Base-by-base conservation (phyloP, 2,329 filamentous ascomycete genomes). In the Leptoxyphium fumago region DNA sequence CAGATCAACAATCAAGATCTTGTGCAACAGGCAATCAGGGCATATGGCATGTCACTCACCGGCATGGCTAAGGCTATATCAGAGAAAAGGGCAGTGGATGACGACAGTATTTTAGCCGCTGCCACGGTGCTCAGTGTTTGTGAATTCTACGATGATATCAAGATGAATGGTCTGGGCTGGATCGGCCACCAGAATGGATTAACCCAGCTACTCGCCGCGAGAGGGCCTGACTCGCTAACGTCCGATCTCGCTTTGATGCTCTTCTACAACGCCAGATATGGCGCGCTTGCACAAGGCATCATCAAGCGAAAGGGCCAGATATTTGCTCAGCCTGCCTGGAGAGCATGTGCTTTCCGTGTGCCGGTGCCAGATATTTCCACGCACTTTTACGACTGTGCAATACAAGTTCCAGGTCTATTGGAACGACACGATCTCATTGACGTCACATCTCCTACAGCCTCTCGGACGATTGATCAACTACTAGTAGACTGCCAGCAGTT, bases 111-210 rank as follows among this genome's bases (percentile, higher is more conserved):
- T 14, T 45, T 61, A 9, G 57, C 56, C 9, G 55, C 58, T 6
- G 54, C 54, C 15, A 52, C 48, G 10, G 43, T 60, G 4, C 45
- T 61, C 13, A 55, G 50, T 9, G 48, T 48, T 5, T 61, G 58
- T 42, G 57, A 58, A 42, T 53, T 60, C 32, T 61, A 52, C 47
- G 54, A 57, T 29, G 52, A 58, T 34, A 57, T 61, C 21, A 45
- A 50, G n/a, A 49, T 53, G 29, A 50, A 52, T 28, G 52, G 51
- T 13, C 44, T 48, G 21, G 54, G 51, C 29, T 61, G 55, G 57
- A 47, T 44, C 28, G 49, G 52, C 38, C 58, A 61, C 39, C 48
- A 58, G 2, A 42, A 50, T 14, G 58, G 58, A 11, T 46, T 48
- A 9, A 51, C 56, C 30, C 53, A 56, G n/a, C 46, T 61, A 3